A percentile compares a stretch with the other conserved stretches of the same genome.
Conservation (phyloP, 2,329 filamentous ascomycete genomes). For the Sarocladiaceae sp. region DNA sequence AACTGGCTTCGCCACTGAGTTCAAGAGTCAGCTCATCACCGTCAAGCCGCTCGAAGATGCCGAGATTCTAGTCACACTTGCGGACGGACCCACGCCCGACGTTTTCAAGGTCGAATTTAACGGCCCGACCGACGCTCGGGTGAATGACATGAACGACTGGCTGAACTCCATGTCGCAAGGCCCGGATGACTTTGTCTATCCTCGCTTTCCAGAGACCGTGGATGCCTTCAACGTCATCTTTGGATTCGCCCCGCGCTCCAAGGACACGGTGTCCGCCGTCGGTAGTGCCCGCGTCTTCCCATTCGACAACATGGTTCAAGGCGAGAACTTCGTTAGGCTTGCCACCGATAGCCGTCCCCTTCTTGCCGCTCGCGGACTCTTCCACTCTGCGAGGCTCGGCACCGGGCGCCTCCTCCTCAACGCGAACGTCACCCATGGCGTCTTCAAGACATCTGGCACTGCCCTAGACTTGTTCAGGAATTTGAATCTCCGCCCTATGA, state of each 20-base stretch:
- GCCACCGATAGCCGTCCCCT: slow-evolving; percentile 25
- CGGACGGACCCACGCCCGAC: slow-evolving; percentile 21
- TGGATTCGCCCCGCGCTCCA: slow-evolving; percentile 37
- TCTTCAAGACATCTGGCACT: slow-evolving; percentile 40
- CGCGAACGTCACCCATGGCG: slow-evolving; percentile 48
- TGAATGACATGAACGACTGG: slow-evolving; percentile 41
- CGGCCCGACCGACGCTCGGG: slow-evolving; percentile 30
- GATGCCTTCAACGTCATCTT: slow-evolving; percentile 51
- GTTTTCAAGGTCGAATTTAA: slow-evolving; percentile 37
- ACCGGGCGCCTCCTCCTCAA: slow-evolving; percentile 53
- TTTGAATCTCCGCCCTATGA: slow-evolving; percentile 17
- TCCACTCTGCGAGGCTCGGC: slow-evolving; percentile 49
- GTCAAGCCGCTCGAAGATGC: slow-evolving; percentile 25
- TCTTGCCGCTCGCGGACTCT: slow-evolving; percentile 47
- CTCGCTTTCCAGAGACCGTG: slow-evolving; percentile 43
- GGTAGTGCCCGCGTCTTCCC: slow-evolving; percentile 48
- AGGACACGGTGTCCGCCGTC: slow-evolving; percentile 32
- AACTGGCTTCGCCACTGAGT: slow-evolving; percentile 41
- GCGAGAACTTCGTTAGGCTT: slow-evolving; percentile 16
- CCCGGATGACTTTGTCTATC: slow-evolving; percentile 34
- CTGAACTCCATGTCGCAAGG: slow-evolving; percentile 36
- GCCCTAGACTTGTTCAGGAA: slow-evolving; percentile 29
- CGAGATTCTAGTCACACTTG: not conserved
- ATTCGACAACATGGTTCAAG: slow-evolving; percentile 19
- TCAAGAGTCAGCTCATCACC: slow-evolving; percentile 44